These are phyloP conservation scores for Bipolaris oryzae DNA, from an alignment of 2,329 filamentous ascomycete species.

Conservation along the genomic window DNA sequence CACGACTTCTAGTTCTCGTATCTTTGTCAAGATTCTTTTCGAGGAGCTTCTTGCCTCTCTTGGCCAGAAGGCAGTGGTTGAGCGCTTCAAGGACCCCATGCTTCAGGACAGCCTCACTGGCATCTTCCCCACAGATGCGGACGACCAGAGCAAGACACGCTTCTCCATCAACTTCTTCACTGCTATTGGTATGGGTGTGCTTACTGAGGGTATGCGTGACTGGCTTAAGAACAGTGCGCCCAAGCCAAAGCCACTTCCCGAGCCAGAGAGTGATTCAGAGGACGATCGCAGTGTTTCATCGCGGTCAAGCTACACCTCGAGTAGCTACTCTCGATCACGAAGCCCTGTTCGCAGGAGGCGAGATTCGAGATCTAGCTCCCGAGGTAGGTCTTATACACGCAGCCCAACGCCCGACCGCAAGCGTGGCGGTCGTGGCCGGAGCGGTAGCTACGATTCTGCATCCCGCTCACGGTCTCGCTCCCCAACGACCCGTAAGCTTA, in stretches of 20 bases:
- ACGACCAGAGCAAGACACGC: conserved; percentile 81
- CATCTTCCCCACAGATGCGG: conserved; percentile 84
- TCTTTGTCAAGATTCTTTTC: conserved; percentile 98
- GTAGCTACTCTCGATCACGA: conserved; percentile 35
- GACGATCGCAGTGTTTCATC: conserved; percentile 44
- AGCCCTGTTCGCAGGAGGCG: conserved; percentile 29
- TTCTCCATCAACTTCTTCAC: conserved; percentile 99
- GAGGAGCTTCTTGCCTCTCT: conserved; percentile 88
- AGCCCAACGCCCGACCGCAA: conserved; percentile 35
- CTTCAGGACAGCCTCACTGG: conserved; percentile 80
- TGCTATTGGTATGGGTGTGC: conserved; percentile 90
- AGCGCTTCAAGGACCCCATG: conserved; percentile 74
- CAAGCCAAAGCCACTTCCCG: conserved; percentile 70
- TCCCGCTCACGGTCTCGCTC: conserved; percentile 37
- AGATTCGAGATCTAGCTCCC: conserved; percentile 34
- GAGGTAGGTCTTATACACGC: conserved; percentile 39
- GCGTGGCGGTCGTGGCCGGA: conserved; percentile 28
- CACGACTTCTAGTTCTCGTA: conserved; percentile 93
- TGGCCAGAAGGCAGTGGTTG: conserved; percentile 79
- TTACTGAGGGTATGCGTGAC: conserved; percentile 95
- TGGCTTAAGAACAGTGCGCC: conserved; percentile 81
- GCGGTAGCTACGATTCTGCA: conserved; percentile 26
- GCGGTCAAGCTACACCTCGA: conserved; percentile 42
- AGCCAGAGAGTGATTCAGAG: conserved; percentile 42
- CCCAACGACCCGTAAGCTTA: conserved; percentile 27